Evolutionary conservation across 2,329 filamentous ascomycete species (phyloP), one percentile per base, ranked within the genome.

Genomic region (Stromatinia cepivora): DNA sequence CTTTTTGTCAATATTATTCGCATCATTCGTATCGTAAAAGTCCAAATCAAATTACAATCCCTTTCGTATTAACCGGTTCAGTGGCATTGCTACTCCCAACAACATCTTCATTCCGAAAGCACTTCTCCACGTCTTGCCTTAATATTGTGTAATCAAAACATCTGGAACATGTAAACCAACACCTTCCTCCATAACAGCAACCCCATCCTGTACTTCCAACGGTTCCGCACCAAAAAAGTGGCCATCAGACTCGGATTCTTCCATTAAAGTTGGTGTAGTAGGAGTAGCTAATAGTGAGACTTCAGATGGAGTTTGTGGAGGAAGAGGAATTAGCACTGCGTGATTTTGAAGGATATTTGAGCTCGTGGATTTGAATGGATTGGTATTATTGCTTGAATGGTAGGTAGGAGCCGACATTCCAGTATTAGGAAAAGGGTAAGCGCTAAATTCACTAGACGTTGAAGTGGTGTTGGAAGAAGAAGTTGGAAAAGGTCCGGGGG

Each of bases 141-240:
- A 76, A 48, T 70, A 71, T 53, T 76, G 73, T 10, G 80, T 81
- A 52, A 84, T 75, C 8, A 67, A 53, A 28, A 84, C 72, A 74
- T 85, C 83, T 4, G 83, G 78, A 42, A 81, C 75, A 25, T 83
- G 81, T 45, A 81, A 78, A 71, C 82, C 82, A 22, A 86, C 81
- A 56, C 82, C 84, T 75, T 88, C 86, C 74, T 89, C 86, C 4
- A 84, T 83, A 36, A 89, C 76, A 1, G 86, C 85, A 6, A 88
- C 80, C 2, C 86, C 86, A 22, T 83, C 81, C 5, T 81, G 79
- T 1, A 87, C 83, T 42, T 83, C 81, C 2, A 86, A 75, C 53
- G 81, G 80, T 34, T 81, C 79, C 48, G 79, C 77, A 6, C 79
- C 79, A 70, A 81, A 81, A 20, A 69, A 70, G 3, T 77, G 77